phyloP scores from a whole-genome alignment of 768 basidiomycete species.

The Agaricus sinodeliciosus region DNA sequence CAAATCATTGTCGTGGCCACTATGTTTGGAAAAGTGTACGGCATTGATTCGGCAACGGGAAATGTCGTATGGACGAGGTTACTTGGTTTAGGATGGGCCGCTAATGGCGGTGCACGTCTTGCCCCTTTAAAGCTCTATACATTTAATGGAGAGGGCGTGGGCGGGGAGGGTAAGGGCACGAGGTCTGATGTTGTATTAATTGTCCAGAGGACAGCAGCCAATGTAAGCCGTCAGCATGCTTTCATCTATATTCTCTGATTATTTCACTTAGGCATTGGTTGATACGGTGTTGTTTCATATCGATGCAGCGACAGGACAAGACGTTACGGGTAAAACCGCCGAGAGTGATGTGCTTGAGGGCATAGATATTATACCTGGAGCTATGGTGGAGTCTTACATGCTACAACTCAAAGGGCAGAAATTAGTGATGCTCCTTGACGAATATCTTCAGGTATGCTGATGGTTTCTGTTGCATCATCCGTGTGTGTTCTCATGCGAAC shows the following conservation, averaged over 20 bases:
- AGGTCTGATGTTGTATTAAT: slow-evolving; percentile 57
- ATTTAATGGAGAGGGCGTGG: slow-evolving; percentile 37
- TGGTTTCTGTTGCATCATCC: background rate
- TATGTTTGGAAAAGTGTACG: slow-evolving; percentile 68
- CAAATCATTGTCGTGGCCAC: slow-evolving; percentile 77
- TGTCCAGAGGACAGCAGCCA: slow-evolving; percentile 52
- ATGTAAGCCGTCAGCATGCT: slow-evolving; percentile 36
- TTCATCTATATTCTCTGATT: background rate
- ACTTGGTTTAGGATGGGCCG: slow-evolving; percentile 67
- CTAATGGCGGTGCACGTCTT: slow-evolving; percentile 45
- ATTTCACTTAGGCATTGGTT: slow-evolving; percentile 38
- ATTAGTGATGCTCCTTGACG: slow-evolving; percentile 63
- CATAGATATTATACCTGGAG: slow-evolving; percentile 52
- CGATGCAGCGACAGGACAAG: slow-evolving; percentile 74
- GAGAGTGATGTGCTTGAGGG: slow-evolving; percentile 45
- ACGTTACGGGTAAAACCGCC: slow-evolving; percentile 27
- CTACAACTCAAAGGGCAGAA: slow-evolving; percentile 34
- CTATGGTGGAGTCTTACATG: slow-evolving; percentile 52
- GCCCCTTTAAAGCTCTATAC: slow-evolving; percentile 58
- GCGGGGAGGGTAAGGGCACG: slow-evolving; percentile 34
- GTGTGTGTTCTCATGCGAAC: background rate
- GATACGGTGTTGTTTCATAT: slow-evolving; percentile 76
- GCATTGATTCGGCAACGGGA: slow-evolving; percentile 75
- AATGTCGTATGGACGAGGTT: slow-evolving; percentile 74
- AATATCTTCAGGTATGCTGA: slow-evolving; percentile 58